These are phyloP conservation scores for Pelargonium myrrhifolium DNA, from an alignment of 441 rosid species.

Conservation along the genomic window DNA sequence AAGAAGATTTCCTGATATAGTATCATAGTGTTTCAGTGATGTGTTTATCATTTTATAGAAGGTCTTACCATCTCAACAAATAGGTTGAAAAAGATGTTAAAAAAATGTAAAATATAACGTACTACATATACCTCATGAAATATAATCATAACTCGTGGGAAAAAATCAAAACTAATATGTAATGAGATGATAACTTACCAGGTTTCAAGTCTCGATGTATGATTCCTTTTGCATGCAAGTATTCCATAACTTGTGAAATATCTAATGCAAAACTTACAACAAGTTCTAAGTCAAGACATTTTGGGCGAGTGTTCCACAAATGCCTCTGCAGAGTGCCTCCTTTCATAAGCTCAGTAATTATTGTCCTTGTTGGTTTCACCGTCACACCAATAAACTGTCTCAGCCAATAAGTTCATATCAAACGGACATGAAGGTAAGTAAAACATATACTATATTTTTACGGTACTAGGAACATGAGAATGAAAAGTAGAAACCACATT, in stretches of 20 bases:
- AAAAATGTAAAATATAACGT: background rate
- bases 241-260: conserved; percentile 60
- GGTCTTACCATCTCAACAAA: background rate
- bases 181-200: conserved; percentile 27
- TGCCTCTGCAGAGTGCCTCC: conserved; percentile 44
- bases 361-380: conserved; percentile 43
- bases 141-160: background rate
- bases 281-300: conserved; percentile 28
- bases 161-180: background rate
- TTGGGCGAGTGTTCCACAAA: conserved; percentile 41
- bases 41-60: background rate
- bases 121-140: too few relatives aligned
- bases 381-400: conserved; percentile 55
- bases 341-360: conserved; percentile 50
- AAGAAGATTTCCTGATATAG: conserved; percentile 46
- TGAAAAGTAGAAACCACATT: background rate
- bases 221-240: conserved; percentile 54
- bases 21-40: conserved; percentile 5
- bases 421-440: too few relatives aligned
- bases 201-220: conserved; percentile 76
- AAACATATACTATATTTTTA: too few relatives aligned
- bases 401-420: conserved; percentile 9
- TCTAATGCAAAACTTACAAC: conserved; percentile 45
- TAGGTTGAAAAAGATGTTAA: background rate
- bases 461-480: conserved; percentile 10